Conservation (phyloP, 768 basidiomycete genomes). For the Coprinellus micaceus region DNA sequence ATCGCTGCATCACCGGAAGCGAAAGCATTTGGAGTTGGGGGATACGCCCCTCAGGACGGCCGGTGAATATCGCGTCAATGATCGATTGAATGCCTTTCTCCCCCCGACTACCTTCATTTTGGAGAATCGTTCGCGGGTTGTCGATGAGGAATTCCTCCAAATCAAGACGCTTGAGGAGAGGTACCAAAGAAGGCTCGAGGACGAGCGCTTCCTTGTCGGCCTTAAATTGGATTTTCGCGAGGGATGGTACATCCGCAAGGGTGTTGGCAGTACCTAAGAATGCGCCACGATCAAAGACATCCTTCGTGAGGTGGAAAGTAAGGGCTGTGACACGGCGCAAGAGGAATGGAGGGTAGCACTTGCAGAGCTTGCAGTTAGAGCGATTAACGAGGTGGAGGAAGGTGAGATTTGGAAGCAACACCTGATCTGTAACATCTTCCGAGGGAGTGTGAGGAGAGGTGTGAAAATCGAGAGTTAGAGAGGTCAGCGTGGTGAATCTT, state of each 20-base stretch:
- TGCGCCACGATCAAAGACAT: neutral
- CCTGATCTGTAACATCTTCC: no score
- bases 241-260: neutral
- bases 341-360: neutral
- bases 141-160: neutral
- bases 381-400: neutral
- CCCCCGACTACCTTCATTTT: no score
- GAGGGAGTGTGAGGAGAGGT: no score
- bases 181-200: no score
- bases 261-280: neutral
- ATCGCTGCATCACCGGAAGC: no score
- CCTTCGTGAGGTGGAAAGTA: neutral
- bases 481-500: no score
- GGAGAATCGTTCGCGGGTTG: no score
- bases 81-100: neutral
- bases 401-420: no score
- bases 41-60: neutral
- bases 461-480: no score
- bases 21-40: neutral
- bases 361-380: neutral
- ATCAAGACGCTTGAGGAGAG: neutral
- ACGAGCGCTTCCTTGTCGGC: no score
- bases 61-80: neutral
- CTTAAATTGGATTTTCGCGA: no score
- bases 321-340: neutral